phyloP scores from a whole-genome alignment of 768 basidiomycete genomes.

The Psilocybe azurescens region DNA sequence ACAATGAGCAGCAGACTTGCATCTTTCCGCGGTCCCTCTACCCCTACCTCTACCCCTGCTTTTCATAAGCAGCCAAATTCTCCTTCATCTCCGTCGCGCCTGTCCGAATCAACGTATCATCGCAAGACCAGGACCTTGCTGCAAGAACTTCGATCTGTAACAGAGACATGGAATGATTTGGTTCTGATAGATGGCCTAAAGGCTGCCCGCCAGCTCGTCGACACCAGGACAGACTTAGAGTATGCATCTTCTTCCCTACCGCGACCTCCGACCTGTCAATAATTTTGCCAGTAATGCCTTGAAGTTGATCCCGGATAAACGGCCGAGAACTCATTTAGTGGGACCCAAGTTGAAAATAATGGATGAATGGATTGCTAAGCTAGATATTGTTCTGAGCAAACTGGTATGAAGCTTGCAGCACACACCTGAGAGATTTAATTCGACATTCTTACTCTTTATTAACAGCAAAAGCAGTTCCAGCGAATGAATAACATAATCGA shows the following conservation, averaged over 20 bases:
- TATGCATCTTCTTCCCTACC: conserved; percentile 41
- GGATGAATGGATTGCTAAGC: conserved; percentile 65
- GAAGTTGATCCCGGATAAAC: conserved; percentile 55
- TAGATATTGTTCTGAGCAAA: conserved; percentile 64
- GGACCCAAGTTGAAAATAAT: conserved; percentile 69
- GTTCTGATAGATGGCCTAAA: conserved; percentile 81
- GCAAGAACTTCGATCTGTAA: conserved; percentile 65
- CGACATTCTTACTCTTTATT: not conserved
- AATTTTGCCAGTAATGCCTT: conserved; percentile 61
- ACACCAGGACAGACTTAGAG: conserved; percentile 87
- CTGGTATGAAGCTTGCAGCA: conserved; percentile 53
- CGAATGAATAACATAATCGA: conserved; percentile 70
- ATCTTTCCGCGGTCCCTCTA: conserved; percentile 82
- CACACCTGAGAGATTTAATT: not conserved
- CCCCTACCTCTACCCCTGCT: conserved; percentile 72
- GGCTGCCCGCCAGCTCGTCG: conserved; percentile 71
- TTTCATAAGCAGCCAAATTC: conserved; percentile 43
- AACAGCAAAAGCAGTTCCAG: conserved; percentile 72
- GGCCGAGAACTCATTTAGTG: conserved; percentile 64
- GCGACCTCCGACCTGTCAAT: conserved; percentile 4
- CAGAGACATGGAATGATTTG: conserved; percentile 85
- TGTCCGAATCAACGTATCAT: conserved; percentile 79
- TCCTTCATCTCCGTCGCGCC: conserved; percentile 52
- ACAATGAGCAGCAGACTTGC: conserved; percentile 56
- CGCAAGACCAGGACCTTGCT: conserved; percentile 73